These are phyloP conservation scores for Retiboletus fuscus DNA, from an alignment of 1,284 basidiomycete genomes.

Conservation along the genomic window DNA sequence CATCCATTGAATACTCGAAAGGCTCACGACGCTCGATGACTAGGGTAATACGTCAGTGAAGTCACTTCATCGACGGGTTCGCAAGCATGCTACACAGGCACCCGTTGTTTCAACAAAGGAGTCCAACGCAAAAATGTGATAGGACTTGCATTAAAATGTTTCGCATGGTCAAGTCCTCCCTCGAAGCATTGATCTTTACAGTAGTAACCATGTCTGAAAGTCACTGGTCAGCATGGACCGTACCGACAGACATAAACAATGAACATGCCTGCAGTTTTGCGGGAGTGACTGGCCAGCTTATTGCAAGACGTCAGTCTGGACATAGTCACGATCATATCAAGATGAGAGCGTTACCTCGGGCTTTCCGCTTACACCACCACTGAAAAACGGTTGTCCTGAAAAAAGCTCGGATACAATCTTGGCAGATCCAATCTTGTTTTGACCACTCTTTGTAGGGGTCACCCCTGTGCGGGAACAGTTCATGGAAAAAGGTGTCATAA, in stretches of 20 bases:
- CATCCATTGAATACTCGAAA: no score
- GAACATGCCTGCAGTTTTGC: constrained; percentile 28
- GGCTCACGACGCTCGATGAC: no score
- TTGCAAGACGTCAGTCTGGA: background rate
- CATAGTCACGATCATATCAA: background rate
- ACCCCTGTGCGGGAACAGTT: constrained; percentile 27
- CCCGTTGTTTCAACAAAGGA: background rate
- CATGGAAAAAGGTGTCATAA: constrained; percentile 22
- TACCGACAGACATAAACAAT: background rate
- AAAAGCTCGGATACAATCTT: constrained; percentile 19
- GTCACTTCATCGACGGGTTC: constrained; percentile 13
- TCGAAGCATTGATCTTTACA: constrained; percentile 29
- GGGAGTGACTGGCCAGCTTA: constrained; percentile 2
- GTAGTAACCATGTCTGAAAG: constrained; percentile 26
- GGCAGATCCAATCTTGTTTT: constrained; percentile 27
- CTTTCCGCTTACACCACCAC: constrained; percentile 31
- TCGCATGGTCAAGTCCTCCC: constrained; percentile 26
- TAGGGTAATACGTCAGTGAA: background rate
- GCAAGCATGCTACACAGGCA: constrained; percentile 23
- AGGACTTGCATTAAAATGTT: constrained; percentile 27
- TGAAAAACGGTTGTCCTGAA: constrained; percentile 24
- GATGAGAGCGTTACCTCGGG: constrained; percentile 14
- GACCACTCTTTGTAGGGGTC: constrained; percentile 26
- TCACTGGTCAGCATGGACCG: background rate
- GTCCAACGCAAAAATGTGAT: background rate